Conservation (phyloP, 2,329 filamentous ascomycete species). For the Fonsecaea monophora region DNA sequence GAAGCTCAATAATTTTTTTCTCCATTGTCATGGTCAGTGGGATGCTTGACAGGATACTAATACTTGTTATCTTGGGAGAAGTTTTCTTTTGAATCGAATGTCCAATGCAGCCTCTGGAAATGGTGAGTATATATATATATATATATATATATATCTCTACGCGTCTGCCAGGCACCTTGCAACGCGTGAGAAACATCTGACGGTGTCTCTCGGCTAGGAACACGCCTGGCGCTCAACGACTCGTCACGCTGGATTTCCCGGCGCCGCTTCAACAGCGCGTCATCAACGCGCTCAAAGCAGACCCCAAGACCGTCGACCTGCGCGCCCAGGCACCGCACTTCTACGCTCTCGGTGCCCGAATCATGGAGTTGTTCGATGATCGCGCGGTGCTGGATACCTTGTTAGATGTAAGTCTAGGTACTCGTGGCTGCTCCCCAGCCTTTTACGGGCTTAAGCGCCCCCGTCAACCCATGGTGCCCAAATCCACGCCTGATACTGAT, state of each 20-base stretch:
- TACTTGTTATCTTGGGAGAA: too few relatives aligned
- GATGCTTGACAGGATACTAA: too few relatives aligned
- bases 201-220: conserved; percentile 21
- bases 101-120: too few relatives aligned
- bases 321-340: conserved; percentile 85
- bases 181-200: not conserved
- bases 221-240: conserved; percentile 52
- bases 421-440: not conserved
- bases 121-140: too few relatives aligned
- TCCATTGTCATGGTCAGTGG: too few relatives aligned
- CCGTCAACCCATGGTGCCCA: not conserved
- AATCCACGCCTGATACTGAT: not conserved
- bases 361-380: conserved; percentile 91
- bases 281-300: conserved; percentile 86
- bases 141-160: too few relatives aligned
- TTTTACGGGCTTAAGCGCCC: not conserved
- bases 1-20: too few relatives aligned
- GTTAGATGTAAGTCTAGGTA: conserved; percentile 52
- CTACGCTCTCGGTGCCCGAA: conserved; percentile 81
- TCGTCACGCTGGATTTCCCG: conserved; percentile 83
- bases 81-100: too few relatives aligned
- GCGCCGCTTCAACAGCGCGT: conserved; percentile 77
- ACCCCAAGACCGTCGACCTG: conserved; percentile 83
- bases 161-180: too few relatives aligned
- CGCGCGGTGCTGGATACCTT: conserved; percentile 78